Conservation (phyloP, 768 basidiomycete genomes). For the Trametes cubensis region DNA sequence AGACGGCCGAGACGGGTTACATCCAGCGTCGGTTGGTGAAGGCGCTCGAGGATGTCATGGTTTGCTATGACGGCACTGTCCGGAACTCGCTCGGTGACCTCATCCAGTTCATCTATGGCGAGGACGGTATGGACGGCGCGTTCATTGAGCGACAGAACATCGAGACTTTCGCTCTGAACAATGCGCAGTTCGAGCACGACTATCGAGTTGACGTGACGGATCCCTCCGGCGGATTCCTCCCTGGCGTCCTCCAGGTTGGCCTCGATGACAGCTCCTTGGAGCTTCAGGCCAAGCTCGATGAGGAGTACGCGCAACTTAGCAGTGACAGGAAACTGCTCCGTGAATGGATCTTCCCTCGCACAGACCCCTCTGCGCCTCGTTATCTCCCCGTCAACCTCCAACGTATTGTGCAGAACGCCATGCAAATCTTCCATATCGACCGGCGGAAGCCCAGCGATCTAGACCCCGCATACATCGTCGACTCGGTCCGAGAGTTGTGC, state of each 20-base stretch:
- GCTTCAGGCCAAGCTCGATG: constrained; percentile 83
- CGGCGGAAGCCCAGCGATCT: constrained; percentile 91
- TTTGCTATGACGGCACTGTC: constrained; percentile 97
- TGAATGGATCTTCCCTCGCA: constrained; percentile 79
- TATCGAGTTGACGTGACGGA: constrained; percentile 97
- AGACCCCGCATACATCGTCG: constrained; percentile 84
- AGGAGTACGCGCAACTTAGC: constrained; percentile 64
- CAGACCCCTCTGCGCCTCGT: constrained; percentile 69
- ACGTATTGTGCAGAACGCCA: constrained; percentile 93
- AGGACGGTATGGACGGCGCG: constrained; percentile 98
- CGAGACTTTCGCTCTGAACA: constrained; percentile 81
- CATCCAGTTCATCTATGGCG: constrained; percentile 95
- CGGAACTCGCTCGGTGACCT: constrained; percentile 96
- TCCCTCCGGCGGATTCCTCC: constrained; percentile 74
- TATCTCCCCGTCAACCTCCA: constrained; percentile 95
- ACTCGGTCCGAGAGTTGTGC: constrained; percentile 72
- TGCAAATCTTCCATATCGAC: constrained; percentile 97
- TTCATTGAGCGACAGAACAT: constrained; percentile 96
- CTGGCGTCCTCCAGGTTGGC: constrained; percentile 82
- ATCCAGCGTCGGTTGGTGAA: constrained; percentile 98
- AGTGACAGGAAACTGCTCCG: constrained; percentile 82
- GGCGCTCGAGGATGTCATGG: constrained; percentile 96
- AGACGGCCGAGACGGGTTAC: constrained; percentile 99
- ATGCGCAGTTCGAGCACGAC: constrained; percentile 84
- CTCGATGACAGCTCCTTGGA: constrained; percentile 83